phyloP scores from a whole-genome alignment of 1,284 basidiomycete genomes.

The Melampsora larici-populina region DNA sequence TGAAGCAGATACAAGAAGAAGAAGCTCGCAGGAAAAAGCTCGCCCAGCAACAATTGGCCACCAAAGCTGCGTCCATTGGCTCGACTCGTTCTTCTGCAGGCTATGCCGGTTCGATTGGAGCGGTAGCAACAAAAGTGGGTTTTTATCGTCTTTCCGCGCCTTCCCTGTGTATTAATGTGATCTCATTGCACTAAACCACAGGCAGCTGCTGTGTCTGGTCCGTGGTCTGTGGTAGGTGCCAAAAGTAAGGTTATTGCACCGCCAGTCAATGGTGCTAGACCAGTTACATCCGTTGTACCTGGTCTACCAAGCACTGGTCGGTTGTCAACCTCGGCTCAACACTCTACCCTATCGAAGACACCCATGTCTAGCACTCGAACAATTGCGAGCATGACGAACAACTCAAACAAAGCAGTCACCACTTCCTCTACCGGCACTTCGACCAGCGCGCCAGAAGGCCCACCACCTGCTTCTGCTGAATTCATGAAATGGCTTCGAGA shows the following conservation, averaged over 20 bases:
- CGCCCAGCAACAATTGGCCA: conserved; percentile 55
- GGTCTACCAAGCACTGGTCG: conserved; percentile 3
- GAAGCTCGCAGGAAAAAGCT: conserved; percentile 58
- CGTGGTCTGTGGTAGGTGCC: conserved; percentile 35
- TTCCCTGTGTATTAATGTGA: not conserved
- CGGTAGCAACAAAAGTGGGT: not conserved
- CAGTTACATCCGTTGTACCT: not conserved
- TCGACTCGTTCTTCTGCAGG: not conserved
- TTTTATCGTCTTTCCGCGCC: not conserved
- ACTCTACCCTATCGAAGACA: not conserved
- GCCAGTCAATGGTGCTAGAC: not conserved
- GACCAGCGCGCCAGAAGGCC: not conserved
- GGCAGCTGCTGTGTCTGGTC: conserved; percentile 16
- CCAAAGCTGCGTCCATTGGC: conserved; percentile 46
- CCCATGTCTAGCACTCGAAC: not conserved
- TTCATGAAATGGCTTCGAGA: conserved; percentile 89
- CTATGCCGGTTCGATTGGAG: conserved; percentile 24
- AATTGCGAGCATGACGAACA: not conserved
- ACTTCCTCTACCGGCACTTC: not conserved
- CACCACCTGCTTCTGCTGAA: conserved; percentile 62
- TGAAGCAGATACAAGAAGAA: conserved; percentile 98
- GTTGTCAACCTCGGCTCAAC: not conserved
- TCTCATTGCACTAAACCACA: not conserved
- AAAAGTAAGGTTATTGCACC: conserved; percentile 39
- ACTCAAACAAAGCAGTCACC: not conserved